These are phyloP conservation scores for Plasmodium gonderi DNA, from an alignment of 169 alveolate species.

Conservation along the genomic window DNA sequence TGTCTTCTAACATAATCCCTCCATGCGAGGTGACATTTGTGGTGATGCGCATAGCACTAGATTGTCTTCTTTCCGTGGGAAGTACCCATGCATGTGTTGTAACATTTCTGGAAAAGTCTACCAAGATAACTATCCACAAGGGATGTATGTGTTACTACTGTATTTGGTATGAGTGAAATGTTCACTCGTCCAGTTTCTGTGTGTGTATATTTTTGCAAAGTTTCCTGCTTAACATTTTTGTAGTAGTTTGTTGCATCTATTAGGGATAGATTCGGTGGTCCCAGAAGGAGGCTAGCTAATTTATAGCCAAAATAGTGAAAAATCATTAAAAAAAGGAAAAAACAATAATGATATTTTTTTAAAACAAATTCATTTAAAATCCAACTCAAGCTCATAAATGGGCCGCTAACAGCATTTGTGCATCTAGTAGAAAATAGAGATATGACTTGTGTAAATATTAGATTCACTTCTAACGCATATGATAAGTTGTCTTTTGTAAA, in stretches of 20 bases:
- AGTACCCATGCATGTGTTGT: not conserved
- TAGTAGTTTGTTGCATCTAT: conserved; percentile 9
- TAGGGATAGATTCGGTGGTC: conserved; percentile 11
- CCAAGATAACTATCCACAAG: not conserved
- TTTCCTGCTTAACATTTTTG: conserved; percentile 6
- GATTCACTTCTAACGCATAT: conserved; percentile 11
- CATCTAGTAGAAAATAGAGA: conserved; percentile 10
- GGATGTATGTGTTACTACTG: not conserved
- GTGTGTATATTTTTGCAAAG: not conserved
- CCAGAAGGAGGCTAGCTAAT: conserved; percentile 25
- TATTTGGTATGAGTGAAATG: not conserved
- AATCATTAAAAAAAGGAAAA: not conserved
- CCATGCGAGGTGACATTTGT: too few species aligned
- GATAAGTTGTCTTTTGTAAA: conserved; percentile 37
- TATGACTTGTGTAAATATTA: conserved; percentile 24
- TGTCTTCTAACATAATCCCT: too few species aligned
- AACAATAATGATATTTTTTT: not conserved
- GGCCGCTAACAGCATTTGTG: conserved; percentile 17
- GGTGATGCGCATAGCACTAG: too few species aligned
- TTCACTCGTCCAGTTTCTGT: conserved; percentile 1
- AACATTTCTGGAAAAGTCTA: not conserved
- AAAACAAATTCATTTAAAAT: conserved; percentile 4
- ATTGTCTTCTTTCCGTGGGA: not conserved
- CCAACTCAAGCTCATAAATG: conserved; percentile 67
- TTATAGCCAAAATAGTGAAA: conserved; percentile 49